These are phyloP conservation scores for Trichophyton schoenleinii DNA, from an alignment of 2,329 filamentous ascomycete genomes.

Conservation along the genomic window DNA sequence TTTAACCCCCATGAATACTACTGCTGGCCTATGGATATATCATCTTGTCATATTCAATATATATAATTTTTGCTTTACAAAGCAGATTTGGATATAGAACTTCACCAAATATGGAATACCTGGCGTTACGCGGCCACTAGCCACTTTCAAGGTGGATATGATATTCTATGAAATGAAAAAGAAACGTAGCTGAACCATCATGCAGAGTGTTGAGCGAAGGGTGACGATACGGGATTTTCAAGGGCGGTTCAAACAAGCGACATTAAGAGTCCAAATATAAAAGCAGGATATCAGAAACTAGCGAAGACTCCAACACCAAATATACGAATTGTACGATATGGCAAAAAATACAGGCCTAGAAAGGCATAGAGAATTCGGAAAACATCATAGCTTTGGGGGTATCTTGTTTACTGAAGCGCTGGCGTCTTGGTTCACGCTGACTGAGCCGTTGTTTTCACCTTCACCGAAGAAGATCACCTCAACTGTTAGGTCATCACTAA, in stretches of 20 bases:
- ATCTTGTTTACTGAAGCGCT: conserved; percentile 46
- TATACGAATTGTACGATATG: background rate
- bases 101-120: too few species aligned
- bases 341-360: background rate
- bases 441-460: conserved; percentile 59
- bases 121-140: too few species aligned
- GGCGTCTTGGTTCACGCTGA: conserved; percentile 76
- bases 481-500: conserved; percentile 84
- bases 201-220: background rate
- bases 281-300: too few species aligned
- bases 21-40: too few species aligned
- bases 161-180: background rate
- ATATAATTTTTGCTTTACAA: too few species aligned
- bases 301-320: background rate
- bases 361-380: background rate
- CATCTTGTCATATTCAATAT: too few species aligned
- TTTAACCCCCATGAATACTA: too few species aligned
- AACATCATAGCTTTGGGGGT: conserved; percentile 38
- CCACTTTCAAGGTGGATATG: background rate
- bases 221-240: background rate
- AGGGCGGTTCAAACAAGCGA: too few species aligned
- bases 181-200: background rate
- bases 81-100: too few species aligned
- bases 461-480: conserved; percentile 98
- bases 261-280: too few species aligned